phyloP scores from a whole-genome alignment of 2,329 filamentous ascomycete species.

The Xylaria sp. region DNA sequence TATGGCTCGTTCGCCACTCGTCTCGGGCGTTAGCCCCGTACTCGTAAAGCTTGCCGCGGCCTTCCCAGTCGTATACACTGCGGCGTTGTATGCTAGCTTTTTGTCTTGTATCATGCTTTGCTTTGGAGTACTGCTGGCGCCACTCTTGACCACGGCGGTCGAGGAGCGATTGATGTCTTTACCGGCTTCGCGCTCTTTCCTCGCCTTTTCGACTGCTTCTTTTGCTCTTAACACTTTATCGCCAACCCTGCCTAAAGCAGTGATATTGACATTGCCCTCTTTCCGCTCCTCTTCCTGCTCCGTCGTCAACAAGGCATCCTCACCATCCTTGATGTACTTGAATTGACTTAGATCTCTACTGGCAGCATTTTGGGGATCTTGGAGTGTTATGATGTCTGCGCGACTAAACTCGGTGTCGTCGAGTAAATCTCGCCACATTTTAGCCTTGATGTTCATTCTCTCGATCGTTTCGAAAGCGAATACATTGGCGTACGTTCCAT shows the following conservation, averaged over 20 bases:
- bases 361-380: constrained; percentile 92
- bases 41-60: constrained; percentile 96
- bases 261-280: constrained; percentile 78
- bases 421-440: constrained; percentile 93
- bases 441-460: constrained; percentile 93
- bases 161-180: constrained; percentile 66
- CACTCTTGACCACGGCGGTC: constrained; percentile 56
- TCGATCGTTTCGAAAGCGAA: constrained; percentile 97
- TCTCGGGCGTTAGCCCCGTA: constrained; percentile 92
- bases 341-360: constrained; percentile 86
- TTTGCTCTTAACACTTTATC: constrained; percentile 91
- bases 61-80: constrained; percentile 87
- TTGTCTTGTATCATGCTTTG: constrained; percentile 65
- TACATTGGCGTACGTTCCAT: constrained; percentile 88
- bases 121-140: constrained; percentile 47
- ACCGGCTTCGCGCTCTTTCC: constrained; percentile 75
- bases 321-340: constrained; percentile 87
- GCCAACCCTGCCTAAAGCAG: constrained; percentile 79
- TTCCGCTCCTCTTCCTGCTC: constrained; percentile 76
- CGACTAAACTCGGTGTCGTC: constrained; percentile 87
- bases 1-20: constrained; percentile 84
- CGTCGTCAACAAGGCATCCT: constrained; percentile 72
- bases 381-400: constrained; percentile 93
- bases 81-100: constrained; percentile 82
- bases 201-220: constrained; percentile 90